Conservation (phyloP, 208 protist species). For the Dictyostelium gargantuum region DNA sequence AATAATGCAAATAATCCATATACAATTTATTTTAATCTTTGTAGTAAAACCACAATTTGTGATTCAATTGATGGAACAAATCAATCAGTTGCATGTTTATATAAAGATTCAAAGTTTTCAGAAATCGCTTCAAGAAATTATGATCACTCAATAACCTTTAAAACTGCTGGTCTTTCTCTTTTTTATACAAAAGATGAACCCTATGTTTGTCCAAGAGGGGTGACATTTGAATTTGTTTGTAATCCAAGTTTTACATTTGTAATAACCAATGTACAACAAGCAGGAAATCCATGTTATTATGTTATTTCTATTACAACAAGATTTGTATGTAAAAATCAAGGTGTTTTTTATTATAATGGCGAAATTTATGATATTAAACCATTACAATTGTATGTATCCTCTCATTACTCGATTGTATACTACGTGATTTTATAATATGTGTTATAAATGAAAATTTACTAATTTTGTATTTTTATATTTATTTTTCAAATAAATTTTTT, state of each 20-base stretch:
- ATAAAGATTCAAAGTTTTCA: no score
- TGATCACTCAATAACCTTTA: background rate
- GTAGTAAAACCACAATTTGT: background rate
- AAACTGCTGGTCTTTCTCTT: background rate
- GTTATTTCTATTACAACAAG: background rate
- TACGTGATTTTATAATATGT: no score
- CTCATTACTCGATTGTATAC: no score
- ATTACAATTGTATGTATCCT: background rate
- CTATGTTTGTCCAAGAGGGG: background rate
- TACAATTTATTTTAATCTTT: background rate
- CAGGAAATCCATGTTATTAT: background rate
- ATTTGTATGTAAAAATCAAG: background rate
- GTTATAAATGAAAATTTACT: no score
- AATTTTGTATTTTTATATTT: no score
- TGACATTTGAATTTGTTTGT: background rate
- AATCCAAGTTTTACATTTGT: no score
- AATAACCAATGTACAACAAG: background rate
- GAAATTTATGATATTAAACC: background rate
- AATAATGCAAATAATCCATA: background rate
- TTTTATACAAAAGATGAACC: background rate
- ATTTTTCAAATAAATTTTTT: no score
- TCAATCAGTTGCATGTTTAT: background rate
- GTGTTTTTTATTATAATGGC: background rate
- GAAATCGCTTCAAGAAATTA: background rate
- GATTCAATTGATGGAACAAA: background rate